Base-by-base conservation (phyloP, 2,329 filamentous ascomycete genomes). In the Pseudogymnoascus pannorum region DNA sequence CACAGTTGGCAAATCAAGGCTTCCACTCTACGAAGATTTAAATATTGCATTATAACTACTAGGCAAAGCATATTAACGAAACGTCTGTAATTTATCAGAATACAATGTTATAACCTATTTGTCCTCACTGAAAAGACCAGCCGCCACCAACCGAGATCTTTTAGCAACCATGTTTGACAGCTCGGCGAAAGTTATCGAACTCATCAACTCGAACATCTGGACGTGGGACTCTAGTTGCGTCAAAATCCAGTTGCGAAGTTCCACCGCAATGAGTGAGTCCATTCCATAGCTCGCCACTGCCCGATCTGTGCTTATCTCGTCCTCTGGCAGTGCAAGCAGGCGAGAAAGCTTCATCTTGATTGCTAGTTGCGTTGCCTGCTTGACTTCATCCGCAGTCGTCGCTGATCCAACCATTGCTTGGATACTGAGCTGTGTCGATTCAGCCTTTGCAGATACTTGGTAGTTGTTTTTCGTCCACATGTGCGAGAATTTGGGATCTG, bases 201-300 rank as follows among this genome's bases (percentile, higher is more conserved):
- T 40, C 36, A 40, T 40, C 16, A 40, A 9, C 36, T 40, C 36
- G 5, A 40, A 40, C 16, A 9, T 40, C 7, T 40, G 36, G 36
- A 40, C 36, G 16, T 40, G 8, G 3, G 36, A 7, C 16, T 40
- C 36, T 8, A 40, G 36, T 7, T 9, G 11, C 8, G 36, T 9
- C 16, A 16, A 20, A 9, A 40, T 20, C 64, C 64, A 67, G 35
- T 64, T 62, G 3, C 63, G 57, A 18, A 67, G 44, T 20, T 65
- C 63, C 14, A 67, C 63, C 6, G 64, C 61, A 9, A 66, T 59
- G 12, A 67, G 59, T n/a, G 64, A 66, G 36, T 67, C 66, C 9
- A 67, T 48, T 5, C 66, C 66, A 35, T 62, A 59, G 24, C 22
- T 31, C 3, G 12, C 22, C 8, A 54, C 22, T 31, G 44, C 16